Conservation (phyloP, 2,329 filamentous ascomycete species). For the Ascochyta lentis region DNA sequence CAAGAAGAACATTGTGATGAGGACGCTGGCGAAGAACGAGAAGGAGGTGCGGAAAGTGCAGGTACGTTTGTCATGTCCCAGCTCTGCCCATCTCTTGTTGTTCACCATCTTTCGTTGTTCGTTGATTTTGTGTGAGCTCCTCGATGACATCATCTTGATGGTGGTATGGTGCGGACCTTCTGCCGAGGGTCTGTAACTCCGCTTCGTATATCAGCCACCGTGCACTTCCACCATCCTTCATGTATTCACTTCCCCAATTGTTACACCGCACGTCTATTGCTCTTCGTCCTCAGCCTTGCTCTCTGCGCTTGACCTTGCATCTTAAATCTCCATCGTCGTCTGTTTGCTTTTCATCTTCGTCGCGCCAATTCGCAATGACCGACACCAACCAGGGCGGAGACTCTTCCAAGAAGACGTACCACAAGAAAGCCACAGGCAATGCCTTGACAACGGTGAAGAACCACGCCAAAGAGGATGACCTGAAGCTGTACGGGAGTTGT, state of each 20-base stretch:
- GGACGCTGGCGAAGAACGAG: constrained; percentile 68
- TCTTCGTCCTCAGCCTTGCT: not conserved
- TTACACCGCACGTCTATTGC: not conserved
- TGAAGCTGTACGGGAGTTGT: constrained; percentile 83
- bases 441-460: constrained; percentile 73
- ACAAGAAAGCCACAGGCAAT: constrained; percentile 74
- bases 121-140: constrained; percentile 1
- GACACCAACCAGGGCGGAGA: constrained; percentile 58
- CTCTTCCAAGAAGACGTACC: constrained; percentile 66
- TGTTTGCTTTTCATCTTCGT: not conserved
- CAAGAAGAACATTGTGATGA: constrained; percentile 79
- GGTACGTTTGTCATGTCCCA: constrained; percentile 29
- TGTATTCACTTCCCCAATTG: constrained; percentile 11
- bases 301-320: not conserved
- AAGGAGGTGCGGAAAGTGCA: constrained; percentile 67
- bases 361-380: constrained; percentile 49
- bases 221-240: constrained; percentile 9
- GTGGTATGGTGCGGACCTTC: constrained; percentile 10
- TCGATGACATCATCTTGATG: constrained; percentile 17
- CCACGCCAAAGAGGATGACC: constrained; percentile 71
- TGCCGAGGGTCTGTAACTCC: constrained; percentile 9
- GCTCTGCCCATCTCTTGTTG: not conserved
- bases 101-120: constrained; percentile 3
- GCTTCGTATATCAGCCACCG: constrained; percentile 3
- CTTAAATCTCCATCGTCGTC: not conserved